Evolutionary conservation across 2,329 filamentous ascomycete species (phyloP).

Genomic region (Colletotrichum karsti): DNA sequence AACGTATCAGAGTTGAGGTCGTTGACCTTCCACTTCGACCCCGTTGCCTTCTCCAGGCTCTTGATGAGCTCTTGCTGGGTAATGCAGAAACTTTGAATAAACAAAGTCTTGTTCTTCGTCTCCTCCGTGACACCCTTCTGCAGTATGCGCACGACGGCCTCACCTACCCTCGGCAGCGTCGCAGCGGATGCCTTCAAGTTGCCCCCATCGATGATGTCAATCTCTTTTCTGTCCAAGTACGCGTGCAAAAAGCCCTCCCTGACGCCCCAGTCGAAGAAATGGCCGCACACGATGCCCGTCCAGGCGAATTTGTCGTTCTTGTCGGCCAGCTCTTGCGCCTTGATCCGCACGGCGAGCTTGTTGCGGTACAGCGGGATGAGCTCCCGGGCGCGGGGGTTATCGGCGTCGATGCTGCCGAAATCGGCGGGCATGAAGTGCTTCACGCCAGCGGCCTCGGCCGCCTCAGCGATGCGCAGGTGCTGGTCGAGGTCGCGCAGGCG

Average conservation of each 20-base stretch:
- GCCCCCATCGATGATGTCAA: conserved; percentile 45
- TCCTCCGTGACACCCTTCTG: conserved; percentile 32
- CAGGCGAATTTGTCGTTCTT: conserved; percentile 39
- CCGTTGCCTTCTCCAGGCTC: conserved; percentile 43
- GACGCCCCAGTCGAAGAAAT: conserved; percentile 53
- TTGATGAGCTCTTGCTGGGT: conserved; percentile 44
- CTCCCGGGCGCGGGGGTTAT: conserved; percentile 40
- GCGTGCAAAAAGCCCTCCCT: conserved; percentile 45
- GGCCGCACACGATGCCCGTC: conserved; percentile 48
- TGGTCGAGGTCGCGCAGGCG: conserved; percentile 36
- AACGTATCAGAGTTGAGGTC: conserved; percentile 48
- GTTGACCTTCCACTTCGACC: conserved; percentile 38
- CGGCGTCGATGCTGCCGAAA: conserved; percentile 49
- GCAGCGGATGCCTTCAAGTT: conserved; percentile 41
- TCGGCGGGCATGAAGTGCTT: conserved; percentile 49
- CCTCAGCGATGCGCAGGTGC: conserved; percentile 46
- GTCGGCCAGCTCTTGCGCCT: conserved; percentile 37
- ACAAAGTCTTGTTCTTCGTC: conserved; percentile 44
- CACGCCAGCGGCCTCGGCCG: conserved; percentile 45
- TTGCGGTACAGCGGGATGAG: conserved; percentile 45
- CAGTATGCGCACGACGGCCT: conserved; percentile 44
- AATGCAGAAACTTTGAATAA: conserved; percentile 50
- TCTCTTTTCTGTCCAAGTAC: conserved; percentile 36
- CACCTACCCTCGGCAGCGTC: conserved; percentile 42
- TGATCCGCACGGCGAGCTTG: conserved; percentile 43